Conservation (phyloP, 139 green algal genomes). For the Pedinophyceae sp. region DNA sequence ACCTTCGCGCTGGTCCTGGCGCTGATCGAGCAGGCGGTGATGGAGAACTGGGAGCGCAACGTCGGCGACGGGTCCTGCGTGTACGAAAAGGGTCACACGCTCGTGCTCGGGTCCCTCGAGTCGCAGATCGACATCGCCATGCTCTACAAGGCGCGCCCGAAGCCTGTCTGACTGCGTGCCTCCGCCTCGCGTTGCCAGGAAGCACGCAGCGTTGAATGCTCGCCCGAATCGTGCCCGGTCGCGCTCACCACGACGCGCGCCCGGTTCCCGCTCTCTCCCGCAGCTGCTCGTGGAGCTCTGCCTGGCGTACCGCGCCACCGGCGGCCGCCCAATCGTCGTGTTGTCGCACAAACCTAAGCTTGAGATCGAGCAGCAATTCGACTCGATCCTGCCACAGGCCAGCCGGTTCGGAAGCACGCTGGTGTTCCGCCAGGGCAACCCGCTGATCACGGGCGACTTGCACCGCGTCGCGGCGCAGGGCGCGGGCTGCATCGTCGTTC, state of each 20-base stretch:
- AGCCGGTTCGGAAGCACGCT: neutral
- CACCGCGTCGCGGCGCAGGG: neutral
- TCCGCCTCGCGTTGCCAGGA: too few relatives aligned
- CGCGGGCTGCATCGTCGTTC: neutral
- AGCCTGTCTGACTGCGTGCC: too few relatives aligned
- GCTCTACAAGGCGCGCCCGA: too few relatives aligned
- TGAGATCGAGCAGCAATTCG: neutral
- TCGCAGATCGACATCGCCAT: neutral
- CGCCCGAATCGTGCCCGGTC: too few relatives aligned
- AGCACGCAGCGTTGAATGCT: too few relatives aligned
- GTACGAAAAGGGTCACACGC: neutral
- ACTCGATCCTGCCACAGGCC: neutral
- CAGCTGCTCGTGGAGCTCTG: neutral
- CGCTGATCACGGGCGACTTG: neutral
- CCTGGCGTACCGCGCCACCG: neutral
- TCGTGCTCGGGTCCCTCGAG: neutral
- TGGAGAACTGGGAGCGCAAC: neutral
- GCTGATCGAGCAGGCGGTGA: neutral
- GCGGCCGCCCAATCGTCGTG: neutral
- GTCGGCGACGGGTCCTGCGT: neutral
- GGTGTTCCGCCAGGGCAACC: neutral
- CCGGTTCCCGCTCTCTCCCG: too few relatives aligned
- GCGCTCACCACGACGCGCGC: too few relatives aligned
- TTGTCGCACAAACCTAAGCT: neutral
- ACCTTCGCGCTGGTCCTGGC: neutral